Base-by-base conservation (phyloP, 2,329 filamentous ascomycete genomes). In the Fusarium napiforme region DNA sequence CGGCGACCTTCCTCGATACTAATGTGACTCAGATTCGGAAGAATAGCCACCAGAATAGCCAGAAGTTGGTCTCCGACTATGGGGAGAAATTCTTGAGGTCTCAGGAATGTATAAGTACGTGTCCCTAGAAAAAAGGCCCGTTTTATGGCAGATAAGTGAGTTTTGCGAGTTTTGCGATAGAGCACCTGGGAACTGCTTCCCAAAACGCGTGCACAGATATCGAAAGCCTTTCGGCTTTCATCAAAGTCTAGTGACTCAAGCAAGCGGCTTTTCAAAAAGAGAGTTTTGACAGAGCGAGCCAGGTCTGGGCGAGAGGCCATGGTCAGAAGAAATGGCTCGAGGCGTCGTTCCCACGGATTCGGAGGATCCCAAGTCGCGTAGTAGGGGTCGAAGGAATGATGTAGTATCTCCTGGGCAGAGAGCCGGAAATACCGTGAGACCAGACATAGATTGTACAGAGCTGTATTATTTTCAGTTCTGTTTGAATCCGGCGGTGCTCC, bases 251-350 rank as follows among this genome's bases (percentile, higher is more conserved):
- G 40, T 1, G 11, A 14, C 18, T 47, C 7, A 4, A 30, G 1
- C 34, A 62, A 34, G 16, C 30, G 26, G 1, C 0, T 19, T 37
- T 26, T 18, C 0, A 71, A 10, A 49, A 60, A 43, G 19, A 32
- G 34, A 4, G 39, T n/a, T 10, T 45, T 65, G n/a, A 69, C 65
- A 8, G 39, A 23, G 14, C 43, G 60, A 6, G 49, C 68, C 9
- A 71, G 23, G 21, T 65, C 60, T 2, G 55, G 60, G 4, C 65
- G 68, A 6, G 56, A 47, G 4, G 67, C 47, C 12, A 70, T 10
- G 12, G 64, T 64, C 12, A 12, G 15, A 2, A 70, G 53, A 21
- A 70, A 70, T 15, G 67, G 64, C 18, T 60, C 64, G 1, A 70
- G 32, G 4, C 67, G 42, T 36, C 52, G 15, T 28, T 43, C 2